Conservation (phyloP, 768 basidiomycete genomes). For the Holtermannia corniformis region DNA sequence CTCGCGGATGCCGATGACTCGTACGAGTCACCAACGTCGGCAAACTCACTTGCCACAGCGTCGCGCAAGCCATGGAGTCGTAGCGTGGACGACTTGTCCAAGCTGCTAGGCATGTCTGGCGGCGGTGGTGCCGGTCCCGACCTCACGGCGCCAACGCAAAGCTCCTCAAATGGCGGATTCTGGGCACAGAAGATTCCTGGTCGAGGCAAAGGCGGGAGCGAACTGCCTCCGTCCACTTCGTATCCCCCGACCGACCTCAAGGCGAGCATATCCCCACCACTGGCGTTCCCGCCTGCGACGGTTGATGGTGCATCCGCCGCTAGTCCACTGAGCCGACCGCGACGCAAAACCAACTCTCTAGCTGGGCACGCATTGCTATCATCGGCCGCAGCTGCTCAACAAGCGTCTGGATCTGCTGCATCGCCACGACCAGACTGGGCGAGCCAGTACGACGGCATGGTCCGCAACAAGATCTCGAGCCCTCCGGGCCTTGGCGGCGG, state of each 20-base stretch:
- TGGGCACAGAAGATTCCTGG: background rate
- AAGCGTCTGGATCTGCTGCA: too few species aligned
- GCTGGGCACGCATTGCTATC: slow-evolving; percentile 1
- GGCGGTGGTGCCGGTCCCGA: background rate
- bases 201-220: background rate
- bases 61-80: slow-evolving; percentile 3
- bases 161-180: background rate
- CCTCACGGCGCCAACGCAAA: background rate
- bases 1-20: background rate
- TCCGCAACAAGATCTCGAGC: background rate
- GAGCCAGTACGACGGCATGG: background rate
- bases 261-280: too few species aligned
- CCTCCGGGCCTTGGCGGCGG: background rate
- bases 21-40: background rate
- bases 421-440: background rate
- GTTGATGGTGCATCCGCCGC: too few species aligned
- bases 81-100: slow-evolving; percentile 6
- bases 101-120: slow-evolving; percentile 1
- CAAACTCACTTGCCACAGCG: background rate
- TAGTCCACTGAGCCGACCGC: too few species aligned
- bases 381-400: background rate
- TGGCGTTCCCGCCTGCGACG: too few species aligned
- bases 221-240: background rate
- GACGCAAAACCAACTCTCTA: slow-evolving; percentile 10
- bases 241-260: too few species aligned